Conservation (phyloP, 148 eudicot species). For the Fallopia convolvulus region DNA sequence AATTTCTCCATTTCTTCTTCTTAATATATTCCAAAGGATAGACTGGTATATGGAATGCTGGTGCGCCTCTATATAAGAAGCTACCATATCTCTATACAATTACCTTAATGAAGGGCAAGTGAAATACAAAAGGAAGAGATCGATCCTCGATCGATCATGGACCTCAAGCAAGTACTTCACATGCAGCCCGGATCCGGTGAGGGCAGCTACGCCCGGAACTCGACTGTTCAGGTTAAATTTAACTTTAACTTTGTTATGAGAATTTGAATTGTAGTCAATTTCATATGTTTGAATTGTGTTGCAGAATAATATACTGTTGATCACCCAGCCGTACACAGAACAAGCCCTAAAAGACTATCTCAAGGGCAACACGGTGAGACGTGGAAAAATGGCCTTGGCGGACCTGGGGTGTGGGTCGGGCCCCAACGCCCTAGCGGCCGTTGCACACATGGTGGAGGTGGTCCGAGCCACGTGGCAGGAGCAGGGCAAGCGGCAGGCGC, state of each 20-base stretch:
- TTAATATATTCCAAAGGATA: no score
- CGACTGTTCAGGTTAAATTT: constrained; percentile 31
- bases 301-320: constrained; percentile 43
- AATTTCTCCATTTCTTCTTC: no score
- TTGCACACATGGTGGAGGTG: constrained; percentile 24
- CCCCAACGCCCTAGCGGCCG: constrained; percentile 33
- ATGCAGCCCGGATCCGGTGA: constrained; percentile 72
- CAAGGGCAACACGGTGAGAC: neutral
- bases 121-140: neutral
- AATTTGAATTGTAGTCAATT: no score
- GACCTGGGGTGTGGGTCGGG: constrained; percentile 75
- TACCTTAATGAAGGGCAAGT: no score
- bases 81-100: no score
- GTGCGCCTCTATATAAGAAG: no score
- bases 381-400: constrained; percentile 35
- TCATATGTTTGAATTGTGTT: neutral
- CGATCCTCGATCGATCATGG: constrained; percentile 13
- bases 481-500: constrained; percentile 9
- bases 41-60: no score
- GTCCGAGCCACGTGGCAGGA: neutral
- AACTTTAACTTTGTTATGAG: no score
- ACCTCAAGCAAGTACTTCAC: constrained; percentile 37
- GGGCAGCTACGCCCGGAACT: constrained; percentile 60
- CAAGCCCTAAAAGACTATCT: constrained; percentile 33
- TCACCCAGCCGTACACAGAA: constrained; percentile 28